Conservation (phyloP, 2,329 filamentous ascomycete species). For the Penicillium sp. region DNA sequence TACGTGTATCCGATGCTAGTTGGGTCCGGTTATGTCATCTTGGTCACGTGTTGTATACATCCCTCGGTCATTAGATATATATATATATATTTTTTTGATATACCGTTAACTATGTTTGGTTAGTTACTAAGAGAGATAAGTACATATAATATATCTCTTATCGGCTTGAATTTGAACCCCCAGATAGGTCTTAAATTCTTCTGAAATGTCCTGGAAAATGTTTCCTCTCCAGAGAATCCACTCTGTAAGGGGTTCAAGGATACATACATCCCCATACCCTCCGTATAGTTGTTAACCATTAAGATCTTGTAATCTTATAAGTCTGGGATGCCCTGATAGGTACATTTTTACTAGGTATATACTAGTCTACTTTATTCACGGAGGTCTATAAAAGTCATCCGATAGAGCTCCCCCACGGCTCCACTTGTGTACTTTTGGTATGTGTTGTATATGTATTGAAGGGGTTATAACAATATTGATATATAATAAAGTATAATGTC, state of each 20-base stretch:
- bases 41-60: slow-evolving; percentile 8
- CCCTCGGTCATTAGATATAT: background rate
- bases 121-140: background rate
- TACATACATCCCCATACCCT: too few species aligned
- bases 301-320: background rate
- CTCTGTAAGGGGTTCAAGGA: slow-evolving; percentile 5
- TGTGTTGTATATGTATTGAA: background rate
- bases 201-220: background rate
- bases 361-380: background rate
- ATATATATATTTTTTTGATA: too few species aligned
- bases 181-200: background rate
- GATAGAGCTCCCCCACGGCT: background rate
- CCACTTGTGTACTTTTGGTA: background rate
- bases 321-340: background rate
- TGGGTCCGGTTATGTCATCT: slow-evolving; percentile 11
- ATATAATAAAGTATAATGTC: background rate
- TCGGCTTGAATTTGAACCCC: background rate
- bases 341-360: background rate
- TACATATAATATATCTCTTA: background rate
- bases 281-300: background rate
- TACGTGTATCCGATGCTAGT: background rate
- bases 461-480: background rate
- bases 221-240: background rate
- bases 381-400: background rate
- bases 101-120: too few species aligned